Percentiles rank a stretch among this genome's conserved stretches.
Evolutionary conservation across 257 asterid species (phyloP).

Genomic region (Thymus mandschuricus): DNA sequence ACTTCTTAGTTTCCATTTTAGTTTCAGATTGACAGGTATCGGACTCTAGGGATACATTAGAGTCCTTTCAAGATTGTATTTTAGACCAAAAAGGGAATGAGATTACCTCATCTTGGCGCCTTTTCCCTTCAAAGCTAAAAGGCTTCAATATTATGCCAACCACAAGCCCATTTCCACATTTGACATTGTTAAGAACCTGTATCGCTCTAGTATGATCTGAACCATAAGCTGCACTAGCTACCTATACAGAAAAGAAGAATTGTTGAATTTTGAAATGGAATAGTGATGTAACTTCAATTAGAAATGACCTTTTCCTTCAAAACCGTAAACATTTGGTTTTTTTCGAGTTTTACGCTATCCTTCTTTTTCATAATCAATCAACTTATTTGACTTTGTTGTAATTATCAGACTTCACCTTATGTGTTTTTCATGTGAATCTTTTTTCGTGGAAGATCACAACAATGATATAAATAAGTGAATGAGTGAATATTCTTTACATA

Average conservation of each 20-base stretch:
- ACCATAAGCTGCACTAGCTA: slow-evolving; percentile 93
- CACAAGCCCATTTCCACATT: slow-evolving; percentile 65
- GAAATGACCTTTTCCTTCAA: neutral
- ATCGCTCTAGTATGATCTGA: slow-evolving; percentile 70
- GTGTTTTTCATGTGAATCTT: neutral
- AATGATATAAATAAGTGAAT: neutral
- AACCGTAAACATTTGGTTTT: neutral
- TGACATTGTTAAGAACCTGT: slow-evolving; percentile 64
- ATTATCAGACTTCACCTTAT: neutral
- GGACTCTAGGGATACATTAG: slow-evolving; percentile 5
- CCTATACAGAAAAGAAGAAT: slow-evolving; percentile 48
- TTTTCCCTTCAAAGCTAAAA: slow-evolving; percentile 91
- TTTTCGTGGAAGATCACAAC: neutral
- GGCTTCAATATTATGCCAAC: slow-evolving; percentile 85
- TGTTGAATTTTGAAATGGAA: neutral
- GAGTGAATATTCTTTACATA: neutral
- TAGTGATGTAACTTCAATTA: neutral
- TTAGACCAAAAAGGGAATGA: slow-evolving; percentile 24
- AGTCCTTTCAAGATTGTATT: slow-evolving; percentile 27
- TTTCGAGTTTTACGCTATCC: neutral
- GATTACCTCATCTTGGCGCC: slow-evolving; percentile 85
- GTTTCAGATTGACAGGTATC: slow-evolving; percentile 22
- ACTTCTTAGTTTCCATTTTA: slow-evolving; percentile 11
- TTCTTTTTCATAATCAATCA: neutral
- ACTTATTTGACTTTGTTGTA: neutral